Conservation (phyloP, 2,329 filamentous ascomycete species). For the Septoria petroselini region DNA sequence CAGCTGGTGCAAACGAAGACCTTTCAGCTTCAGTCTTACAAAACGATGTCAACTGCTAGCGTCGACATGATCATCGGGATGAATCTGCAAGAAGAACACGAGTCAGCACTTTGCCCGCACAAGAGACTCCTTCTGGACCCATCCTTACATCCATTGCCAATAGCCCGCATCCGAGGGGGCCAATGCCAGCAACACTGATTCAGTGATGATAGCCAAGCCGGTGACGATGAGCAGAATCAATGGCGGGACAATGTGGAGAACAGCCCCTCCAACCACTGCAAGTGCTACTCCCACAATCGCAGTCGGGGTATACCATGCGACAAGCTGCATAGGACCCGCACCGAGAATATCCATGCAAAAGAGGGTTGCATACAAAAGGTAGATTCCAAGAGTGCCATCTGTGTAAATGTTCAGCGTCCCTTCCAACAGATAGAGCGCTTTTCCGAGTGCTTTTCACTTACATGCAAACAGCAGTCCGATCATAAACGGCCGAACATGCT, state of each 20-base stretch:
- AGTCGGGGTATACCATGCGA: slow-evolving; percentile 67
- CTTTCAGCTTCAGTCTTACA: slow-evolving; percentile 32
- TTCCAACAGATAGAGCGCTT: no score
- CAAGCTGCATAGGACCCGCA: slow-evolving; percentile 59
- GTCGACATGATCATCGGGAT: slow-evolving; percentile 68
- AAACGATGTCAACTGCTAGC: slow-evolving; percentile 71
- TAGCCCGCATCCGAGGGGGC: slow-evolving; percentile 57
- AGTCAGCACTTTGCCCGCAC: no score
- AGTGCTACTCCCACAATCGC: slow-evolving; percentile 66
- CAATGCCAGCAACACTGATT: slow-evolving; percentile 62
- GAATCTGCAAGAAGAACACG: slow-evolving; percentile 43
- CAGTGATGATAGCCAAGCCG: slow-evolving; percentile 56
- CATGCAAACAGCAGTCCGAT: slow-evolving; percentile 64
- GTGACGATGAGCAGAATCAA: slow-evolving; percentile 62
- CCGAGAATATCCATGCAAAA: slow-evolving; percentile 63
- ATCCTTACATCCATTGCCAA: slow-evolving; percentile 61
- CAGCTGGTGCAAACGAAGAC: not conserved
- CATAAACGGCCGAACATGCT: slow-evolving; percentile 64
- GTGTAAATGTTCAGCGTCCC: no score
- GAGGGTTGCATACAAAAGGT: slow-evolving; percentile 66
- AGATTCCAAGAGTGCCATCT: slow-evolving; percentile 67
- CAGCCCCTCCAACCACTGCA: slow-evolving; percentile 59
- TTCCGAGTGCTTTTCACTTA: no score
- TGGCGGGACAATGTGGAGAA: slow-evolving; percentile 65
- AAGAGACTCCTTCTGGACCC: no score